Conservation (phyloP, 352 stramenopile genomes). For the Phytophthora cactorum region DNA sequence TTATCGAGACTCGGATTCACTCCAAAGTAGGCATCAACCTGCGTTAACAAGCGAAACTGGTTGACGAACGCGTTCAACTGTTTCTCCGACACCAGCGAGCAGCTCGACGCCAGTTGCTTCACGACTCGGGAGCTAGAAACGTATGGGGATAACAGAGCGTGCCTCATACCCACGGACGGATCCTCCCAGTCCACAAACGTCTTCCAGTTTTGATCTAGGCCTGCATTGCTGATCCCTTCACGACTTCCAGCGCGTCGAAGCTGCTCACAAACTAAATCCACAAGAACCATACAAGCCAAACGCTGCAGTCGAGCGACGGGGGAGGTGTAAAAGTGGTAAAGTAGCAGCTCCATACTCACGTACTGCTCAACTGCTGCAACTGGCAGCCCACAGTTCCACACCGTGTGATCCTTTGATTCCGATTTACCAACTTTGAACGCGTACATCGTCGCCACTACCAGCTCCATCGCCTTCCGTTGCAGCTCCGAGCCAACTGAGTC, state of each 20-base stretch:
- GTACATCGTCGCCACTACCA: slow-evolving; percentile 39
- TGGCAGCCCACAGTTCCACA: slow-evolving; percentile 35
- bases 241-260: slow-evolving; percentile 29
- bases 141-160: slow-evolving; percentile 30
- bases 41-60: slow-evolving; percentile 44
- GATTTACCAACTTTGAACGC: slow-evolving; percentile 27
- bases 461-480: slow-evolving; percentile 31
- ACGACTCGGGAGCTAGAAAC: slow-evolving; percentile 23
- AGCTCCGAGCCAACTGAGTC: slow-evolving; percentile 1
- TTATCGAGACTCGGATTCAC: slow-evolving; percentile 44
- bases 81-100: slow-evolving; percentile 41
- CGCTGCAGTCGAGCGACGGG: slow-evolving; percentile 26
- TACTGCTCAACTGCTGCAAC: slow-evolving; percentile 39
- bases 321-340: slow-evolving; percentile 44
- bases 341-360: slow-evolving; percentile 38
- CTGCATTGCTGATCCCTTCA: slow-evolving; percentile 21
- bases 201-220: slow-evolving; percentile 37
- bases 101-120: slow-evolving; percentile 33
- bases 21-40: slow-evolving; percentile 56
- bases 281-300: slow-evolving; percentile 36
- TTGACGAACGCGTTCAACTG: slow-evolving; percentile 44
- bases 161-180: slow-evolving; percentile 20
- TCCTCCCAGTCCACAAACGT: slow-evolving; percentile 34
- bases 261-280: slow-evolving; percentile 44
- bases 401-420: slow-evolving; percentile 22